Conservation (phyloP, 2,329 filamentous ascomycete species). For the Juglanconis juglandina region DNA sequence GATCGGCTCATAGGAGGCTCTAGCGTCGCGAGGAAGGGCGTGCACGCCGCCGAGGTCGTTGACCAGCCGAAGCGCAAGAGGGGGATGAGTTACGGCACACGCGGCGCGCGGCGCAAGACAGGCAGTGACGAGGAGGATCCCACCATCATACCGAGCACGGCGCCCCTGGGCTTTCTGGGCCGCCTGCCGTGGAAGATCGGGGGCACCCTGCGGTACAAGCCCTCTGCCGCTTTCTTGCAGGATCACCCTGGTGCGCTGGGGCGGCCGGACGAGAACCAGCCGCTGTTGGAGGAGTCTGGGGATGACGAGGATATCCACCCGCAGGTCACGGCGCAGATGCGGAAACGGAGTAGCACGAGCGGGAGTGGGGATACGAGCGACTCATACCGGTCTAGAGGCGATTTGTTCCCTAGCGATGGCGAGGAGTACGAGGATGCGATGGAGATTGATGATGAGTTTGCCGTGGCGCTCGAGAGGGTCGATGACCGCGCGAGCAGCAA, state of each 20-base stretch:
- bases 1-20: slow-evolving; percentile 76
- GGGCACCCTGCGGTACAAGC: slow-evolving; percentile 79
- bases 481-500: slow-evolving; percentile 70
- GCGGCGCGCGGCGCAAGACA: slow-evolving; percentile 46
- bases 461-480: slow-evolving; percentile 72
- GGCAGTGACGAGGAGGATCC: slow-evolving; percentile 64
- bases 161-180: slow-evolving; percentile 79
- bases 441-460: slow-evolving; percentile 89
- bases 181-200: slow-evolving; percentile 82
- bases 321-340: slow-evolving; percentile 26
- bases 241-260: slow-evolving; percentile 67
- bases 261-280: slow-evolving; percentile 59
- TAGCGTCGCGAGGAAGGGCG: slow-evolving; percentile 31
- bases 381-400: slow-evolving; percentile 81
- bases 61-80: slow-evolving; percentile 70
- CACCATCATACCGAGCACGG: slow-evolving; percentile 85
- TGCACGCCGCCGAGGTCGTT: slow-evolving; percentile 40
- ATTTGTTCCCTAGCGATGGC: slow-evolving; percentile 83
- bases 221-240: slow-evolving; percentile 84
- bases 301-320: slow-evolving; percentile 46
- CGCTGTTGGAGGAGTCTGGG: slow-evolving; percentile 55
- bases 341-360: slow-evolving; percentile 73
- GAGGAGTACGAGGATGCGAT: slow-evolving; percentile 88
- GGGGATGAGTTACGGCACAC: slow-evolving; percentile 86
- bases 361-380: slow-evolving; percentile 79